A percentile compares a stretch with the other conserved stretches of the same genome.
phyloP scores from a whole-genome alignment of 306 rosid species.

The Pachyrhizus erosus region DNA sequence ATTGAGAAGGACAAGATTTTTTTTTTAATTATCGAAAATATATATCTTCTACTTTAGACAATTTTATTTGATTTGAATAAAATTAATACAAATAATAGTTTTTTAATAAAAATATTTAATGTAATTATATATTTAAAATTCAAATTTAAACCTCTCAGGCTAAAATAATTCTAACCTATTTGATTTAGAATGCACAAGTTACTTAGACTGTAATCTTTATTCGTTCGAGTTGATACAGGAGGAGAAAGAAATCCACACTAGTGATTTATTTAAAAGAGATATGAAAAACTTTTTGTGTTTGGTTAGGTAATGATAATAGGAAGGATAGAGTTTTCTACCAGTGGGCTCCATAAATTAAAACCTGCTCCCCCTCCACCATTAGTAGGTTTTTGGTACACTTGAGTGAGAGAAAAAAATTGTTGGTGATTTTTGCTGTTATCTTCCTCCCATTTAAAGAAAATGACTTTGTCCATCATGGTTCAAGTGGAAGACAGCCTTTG shows the following conservation, averaged over 20 bases:
- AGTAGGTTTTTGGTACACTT: background rate
- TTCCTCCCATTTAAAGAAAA: background rate
- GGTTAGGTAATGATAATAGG: background rate
- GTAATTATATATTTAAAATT: no score
- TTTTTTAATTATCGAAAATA: no score
- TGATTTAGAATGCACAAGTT: no score
- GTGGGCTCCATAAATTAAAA: background rate
- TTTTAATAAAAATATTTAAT: no score
- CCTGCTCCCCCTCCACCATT: background rate
- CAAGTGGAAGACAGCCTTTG: background rate
- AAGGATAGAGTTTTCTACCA: background rate
- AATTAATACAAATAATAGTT: no score
- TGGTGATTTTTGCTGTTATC: background rate
- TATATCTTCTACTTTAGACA: no score
- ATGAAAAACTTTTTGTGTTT: background rate
- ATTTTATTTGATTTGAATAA: no score
- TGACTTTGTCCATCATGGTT: background rate
- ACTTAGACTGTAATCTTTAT: no score
- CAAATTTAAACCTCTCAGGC: no score
- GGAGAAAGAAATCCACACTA: no score
- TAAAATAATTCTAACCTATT: no score
- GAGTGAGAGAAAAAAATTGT: background rate
- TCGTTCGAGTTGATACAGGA: background rate
- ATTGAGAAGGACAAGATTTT: background rate
- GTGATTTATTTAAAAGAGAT: no score